phyloP scores from a whole-genome alignment of 2,329 filamentous ascomycete genomes.

The Penicillium verrucosum region DNA sequence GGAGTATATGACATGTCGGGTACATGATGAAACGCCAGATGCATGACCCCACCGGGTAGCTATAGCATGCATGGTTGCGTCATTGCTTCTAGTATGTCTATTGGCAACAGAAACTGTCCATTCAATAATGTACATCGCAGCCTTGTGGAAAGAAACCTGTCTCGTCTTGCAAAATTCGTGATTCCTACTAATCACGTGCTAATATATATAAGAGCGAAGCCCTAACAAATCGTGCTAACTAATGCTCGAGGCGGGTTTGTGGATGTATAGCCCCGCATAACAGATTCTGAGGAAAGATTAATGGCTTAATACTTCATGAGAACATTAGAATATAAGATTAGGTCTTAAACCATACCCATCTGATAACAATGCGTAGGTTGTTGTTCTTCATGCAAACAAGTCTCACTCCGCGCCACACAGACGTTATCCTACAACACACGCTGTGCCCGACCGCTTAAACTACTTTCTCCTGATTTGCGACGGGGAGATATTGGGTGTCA shows the following conservation, averaged over 20 bases:
- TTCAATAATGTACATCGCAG: not conserved
- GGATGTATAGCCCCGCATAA: not conserved
- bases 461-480: not conserved
- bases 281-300: not conserved
- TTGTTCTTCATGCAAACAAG: not conserved
- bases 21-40: not conserved
- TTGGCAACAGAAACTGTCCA: not conserved
- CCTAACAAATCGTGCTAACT: conserved; percentile 6
- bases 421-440: not conserved
- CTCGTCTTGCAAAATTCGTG: not conserved
- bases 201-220: not conserved
- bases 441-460: not conserved
- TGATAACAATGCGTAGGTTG: not conserved
- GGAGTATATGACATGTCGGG: not conserved
- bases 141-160: not conserved
- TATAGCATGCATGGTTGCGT: not conserved
- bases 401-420: not conserved
- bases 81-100: not conserved
- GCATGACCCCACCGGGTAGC: not conserved
- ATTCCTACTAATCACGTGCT: not conserved
- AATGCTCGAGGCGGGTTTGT: not conserved
- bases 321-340: not conserved
- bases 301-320: accelerated
- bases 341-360: no score
- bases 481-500: no score